phyloP scores from a whole-genome alignment of 2,329 filamentous ascomycete species.

The Podosphaera xanthii region DNA sequence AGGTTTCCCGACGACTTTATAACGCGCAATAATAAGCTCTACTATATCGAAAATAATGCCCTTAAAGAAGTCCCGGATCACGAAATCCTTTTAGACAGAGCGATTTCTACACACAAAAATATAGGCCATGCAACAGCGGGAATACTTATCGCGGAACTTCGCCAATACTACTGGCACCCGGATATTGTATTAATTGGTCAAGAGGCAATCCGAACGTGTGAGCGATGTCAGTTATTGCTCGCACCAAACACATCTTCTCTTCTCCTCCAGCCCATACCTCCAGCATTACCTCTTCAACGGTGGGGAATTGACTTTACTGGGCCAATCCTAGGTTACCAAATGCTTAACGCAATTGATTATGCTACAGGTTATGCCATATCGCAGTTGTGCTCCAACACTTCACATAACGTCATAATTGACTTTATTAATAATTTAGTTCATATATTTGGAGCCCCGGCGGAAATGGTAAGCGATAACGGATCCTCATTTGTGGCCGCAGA shows the following conservation, averaged over 20 bases:
- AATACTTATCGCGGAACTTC: not conserved
- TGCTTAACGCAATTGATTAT: not conserved
- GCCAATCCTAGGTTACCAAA: not conserved
- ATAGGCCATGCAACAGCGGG: not conserved
- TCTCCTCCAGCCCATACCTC: not conserved
- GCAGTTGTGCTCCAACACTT: not conserved
- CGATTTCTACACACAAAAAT: not conserved
- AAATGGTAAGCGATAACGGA: not conserved
- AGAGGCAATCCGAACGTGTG: not conserved
- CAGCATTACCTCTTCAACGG: not conserved
- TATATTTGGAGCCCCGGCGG: not conserved
- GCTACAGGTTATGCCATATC: not conserved
- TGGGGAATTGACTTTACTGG: conserved; percentile 1
- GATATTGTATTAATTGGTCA: not conserved
- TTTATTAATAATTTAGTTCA: not conserved
- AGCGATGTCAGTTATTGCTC: not conserved
- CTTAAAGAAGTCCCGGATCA: not conserved
- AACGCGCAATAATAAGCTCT: not conserved
- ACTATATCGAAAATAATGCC: not conserved
- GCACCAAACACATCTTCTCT: not conserved
- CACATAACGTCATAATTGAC: not conserved
- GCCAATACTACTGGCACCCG: not conserved
- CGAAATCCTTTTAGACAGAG: not conserved
- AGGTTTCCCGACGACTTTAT: not conserved
- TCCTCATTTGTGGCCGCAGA: not conserved